These are phyloP conservation scores for Russula sp. DNA, from an alignment of 768 basidiomycete genomes.

Conservation along the genomic window DNA sequence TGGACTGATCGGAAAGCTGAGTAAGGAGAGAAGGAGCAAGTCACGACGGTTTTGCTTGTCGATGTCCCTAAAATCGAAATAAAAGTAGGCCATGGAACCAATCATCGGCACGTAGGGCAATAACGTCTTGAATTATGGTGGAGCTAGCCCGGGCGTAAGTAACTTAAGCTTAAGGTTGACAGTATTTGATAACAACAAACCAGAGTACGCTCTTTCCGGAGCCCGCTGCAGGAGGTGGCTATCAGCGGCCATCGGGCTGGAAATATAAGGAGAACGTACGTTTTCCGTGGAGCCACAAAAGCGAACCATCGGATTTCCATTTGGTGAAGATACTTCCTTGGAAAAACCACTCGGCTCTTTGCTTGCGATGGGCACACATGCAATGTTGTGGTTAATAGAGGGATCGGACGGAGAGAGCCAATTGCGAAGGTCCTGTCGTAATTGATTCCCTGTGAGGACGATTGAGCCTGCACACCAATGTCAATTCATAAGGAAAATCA, in stretches of 20 bases:
- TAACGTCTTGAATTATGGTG: background rate
- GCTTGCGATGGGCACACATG: background rate
- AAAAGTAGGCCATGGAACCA: background rate
- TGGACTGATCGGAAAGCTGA: background rate
- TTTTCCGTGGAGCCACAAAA: slow-evolving; percentile 6
- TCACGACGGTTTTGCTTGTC: background rate
- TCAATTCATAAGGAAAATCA: background rate
- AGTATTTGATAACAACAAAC: background rate
- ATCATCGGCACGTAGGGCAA: background rate
- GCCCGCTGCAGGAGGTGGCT: background rate
- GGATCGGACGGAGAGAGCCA: slow-evolving; percentile 5
- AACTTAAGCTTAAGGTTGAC: background rate
- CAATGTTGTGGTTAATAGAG: background rate
- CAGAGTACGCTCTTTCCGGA: slow-evolving; percentile 4
- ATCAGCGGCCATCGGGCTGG: background rate
- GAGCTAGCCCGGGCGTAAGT: background rate
- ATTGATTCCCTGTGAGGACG: background rate
- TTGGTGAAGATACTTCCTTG: background rate
- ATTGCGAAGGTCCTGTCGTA: background rate
- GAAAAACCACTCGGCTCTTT: background rate
- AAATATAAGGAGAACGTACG: background rate
- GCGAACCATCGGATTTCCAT: background rate
- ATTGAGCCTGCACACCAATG: background rate
- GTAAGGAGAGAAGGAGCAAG: background rate
- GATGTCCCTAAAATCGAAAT: background rate